phyloP scores from a whole-genome alignment of 805 yeast species.

The Candida pseudofarinosa region DNA sequence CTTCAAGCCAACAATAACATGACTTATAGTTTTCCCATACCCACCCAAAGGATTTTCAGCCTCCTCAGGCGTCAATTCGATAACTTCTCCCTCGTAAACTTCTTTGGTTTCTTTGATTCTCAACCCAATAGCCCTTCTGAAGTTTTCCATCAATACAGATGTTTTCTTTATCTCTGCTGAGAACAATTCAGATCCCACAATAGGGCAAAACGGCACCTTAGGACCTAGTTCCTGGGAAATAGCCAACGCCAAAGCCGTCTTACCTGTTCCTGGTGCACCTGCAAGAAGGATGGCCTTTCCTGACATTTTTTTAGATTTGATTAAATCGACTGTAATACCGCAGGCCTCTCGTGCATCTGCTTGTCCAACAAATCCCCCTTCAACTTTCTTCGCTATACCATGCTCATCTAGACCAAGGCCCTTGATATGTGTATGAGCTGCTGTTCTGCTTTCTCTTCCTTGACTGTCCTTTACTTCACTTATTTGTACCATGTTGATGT shows the following conservation, averaged over 20 bases:
- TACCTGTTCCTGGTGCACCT: conserved; percentile 98
- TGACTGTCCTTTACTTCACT: conserved; percentile 64
- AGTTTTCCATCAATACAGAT: conserved; percentile 92
- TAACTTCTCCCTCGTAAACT: conserved; percentile 97
- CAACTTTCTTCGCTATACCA: conserved; percentile 77
- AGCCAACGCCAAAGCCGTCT: conserved; percentile 94
- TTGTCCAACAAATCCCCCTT: conserved; percentile 88
- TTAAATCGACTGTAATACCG: conserved; percentile 90
- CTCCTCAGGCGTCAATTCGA: conserved; percentile 92
- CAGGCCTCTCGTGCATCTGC: conserved; percentile 81
- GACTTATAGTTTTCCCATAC: conserved; percentile 93
- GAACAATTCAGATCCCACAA: conserved; percentile 90
- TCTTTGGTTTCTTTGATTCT: conserved; percentile 96
- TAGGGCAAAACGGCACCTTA: conserved; percentile 95
- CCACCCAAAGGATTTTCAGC: conserved; percentile 97
- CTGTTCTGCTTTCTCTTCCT: conserved; percentile 65
- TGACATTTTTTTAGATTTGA: conserved; percentile 86
- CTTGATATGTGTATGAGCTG: conserved; percentile 95
- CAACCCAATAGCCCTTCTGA: conserved; percentile 93
- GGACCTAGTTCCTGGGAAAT: conserved; percentile 95
- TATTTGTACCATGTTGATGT: conserved; percentile 61
- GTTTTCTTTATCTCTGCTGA: conserved; percentile 98
- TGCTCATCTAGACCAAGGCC: conserved; percentile 92
- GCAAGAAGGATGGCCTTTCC: conserved; percentile 95
- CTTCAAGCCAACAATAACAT: conserved; percentile 90